phyloP scores from a whole-genome alignment of 148 eudicot species.

The Rhododendron henanense region DNA sequence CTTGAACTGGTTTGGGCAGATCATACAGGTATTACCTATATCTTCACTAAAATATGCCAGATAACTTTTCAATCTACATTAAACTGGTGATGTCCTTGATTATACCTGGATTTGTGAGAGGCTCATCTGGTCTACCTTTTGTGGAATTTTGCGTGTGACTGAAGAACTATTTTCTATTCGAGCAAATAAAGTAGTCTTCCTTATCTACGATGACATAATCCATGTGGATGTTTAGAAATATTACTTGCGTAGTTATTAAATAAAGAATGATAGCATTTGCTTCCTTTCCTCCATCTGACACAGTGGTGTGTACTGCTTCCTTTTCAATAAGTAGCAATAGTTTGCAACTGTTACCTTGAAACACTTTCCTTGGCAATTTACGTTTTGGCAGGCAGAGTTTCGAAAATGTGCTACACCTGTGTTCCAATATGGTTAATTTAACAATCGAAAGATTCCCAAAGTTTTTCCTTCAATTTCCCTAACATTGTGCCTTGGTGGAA shows the following conservation, averaged over 20 bases:
- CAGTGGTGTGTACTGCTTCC: neutral
- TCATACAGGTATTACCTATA: slow-evolving; percentile 25
- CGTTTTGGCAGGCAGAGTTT: neutral
- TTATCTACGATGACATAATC: neutral
- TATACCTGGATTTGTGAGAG: no score
- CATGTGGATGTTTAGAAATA: neutral
- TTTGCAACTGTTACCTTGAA: neutral
- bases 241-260: neutral
- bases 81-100: neutral
- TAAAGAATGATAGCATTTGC: neutral
- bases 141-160: neutral
- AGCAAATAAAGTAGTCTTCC: neutral
- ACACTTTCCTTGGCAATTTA: neutral
- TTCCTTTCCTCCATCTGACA: neutral
- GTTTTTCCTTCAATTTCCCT: neutral
- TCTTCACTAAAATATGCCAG: neutral
- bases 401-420: neutral
- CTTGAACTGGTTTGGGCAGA: slow-evolving; percentile 28
- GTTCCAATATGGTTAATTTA: neutral
- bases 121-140: neutral
- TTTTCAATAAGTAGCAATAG: neutral
- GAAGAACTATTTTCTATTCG: neutral
- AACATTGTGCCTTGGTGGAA: neutral
- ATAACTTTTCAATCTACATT: neutral
- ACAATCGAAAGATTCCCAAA: neutral